Evolutionary conservation across 495 filamentous ascomycete species (phyloP).

Genomic region (Tuber umbilicatum): DNA sequence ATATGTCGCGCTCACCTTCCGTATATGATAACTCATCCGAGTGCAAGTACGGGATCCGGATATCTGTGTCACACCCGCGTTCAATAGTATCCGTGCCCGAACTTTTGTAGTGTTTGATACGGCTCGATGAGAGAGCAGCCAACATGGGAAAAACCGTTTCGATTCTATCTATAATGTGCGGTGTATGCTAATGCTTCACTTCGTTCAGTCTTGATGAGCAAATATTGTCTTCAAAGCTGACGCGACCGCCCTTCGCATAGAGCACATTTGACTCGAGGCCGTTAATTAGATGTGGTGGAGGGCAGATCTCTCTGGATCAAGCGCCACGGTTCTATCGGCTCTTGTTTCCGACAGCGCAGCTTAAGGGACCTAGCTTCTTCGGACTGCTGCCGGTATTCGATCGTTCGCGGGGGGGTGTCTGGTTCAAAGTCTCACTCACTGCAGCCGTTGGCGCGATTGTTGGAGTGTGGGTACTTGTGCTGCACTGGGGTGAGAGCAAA

Average conservation of each 20-base stretch:
- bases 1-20: neutral
- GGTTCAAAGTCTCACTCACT: neutral
- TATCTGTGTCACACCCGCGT: neutral
- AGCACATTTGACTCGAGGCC: neutral
- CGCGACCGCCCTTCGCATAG: neutral
- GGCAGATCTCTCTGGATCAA: neutral
- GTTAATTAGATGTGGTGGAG: neutral
- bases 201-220: neutral
- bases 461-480: neutral
- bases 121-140: neutral
- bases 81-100: neutral
- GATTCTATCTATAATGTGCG: neutral
- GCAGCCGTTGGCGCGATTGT: neutral
- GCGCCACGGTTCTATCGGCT: neutral
- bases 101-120: neutral
- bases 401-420: neutral
- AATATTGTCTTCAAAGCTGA: neutral
- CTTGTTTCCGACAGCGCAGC: neutral
- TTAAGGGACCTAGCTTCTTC: neutral
- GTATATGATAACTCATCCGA: neutral
- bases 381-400: neutral
- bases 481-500: neutral
- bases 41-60: neutral
- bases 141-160: neutral
- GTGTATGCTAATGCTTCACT: neutral